These are phyloP conservation scores for Aquilaria malaccensis DNA, from an alignment of 345 rosid species.

Conservation along the genomic window DNA sequence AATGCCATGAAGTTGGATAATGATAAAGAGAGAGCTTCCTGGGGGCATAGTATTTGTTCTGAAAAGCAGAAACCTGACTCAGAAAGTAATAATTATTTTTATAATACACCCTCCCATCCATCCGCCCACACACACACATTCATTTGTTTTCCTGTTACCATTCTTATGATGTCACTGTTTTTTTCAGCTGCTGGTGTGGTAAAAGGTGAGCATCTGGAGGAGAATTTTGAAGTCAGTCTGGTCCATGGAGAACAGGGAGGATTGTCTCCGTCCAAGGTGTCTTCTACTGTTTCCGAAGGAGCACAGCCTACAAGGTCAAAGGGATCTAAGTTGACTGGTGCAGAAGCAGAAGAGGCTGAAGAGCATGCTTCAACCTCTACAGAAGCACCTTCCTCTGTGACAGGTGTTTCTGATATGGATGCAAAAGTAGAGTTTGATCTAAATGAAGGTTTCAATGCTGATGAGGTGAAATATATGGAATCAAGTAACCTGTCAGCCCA, in stretches of 20 bases:
- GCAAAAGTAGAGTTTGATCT: slow-evolving; percentile 73
- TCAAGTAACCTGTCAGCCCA: slow-evolving; percentile 32
- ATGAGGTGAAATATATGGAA: slow-evolving; percentile 46
- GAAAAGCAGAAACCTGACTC: slow-evolving; percentile 21
- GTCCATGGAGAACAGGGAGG: slow-evolving; percentile 14
- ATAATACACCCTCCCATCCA: neutral
- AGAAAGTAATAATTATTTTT: slow-evolving; percentile 14
- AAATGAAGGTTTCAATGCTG: slow-evolving; percentile 46
- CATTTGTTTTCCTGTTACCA: neutral
- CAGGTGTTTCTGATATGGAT: slow-evolving; percentile 33
- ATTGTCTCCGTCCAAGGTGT: slow-evolving; percentile 11
- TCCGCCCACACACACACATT: neutral
- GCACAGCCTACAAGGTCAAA: slow-evolving; percentile 16
- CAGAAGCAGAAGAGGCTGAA: slow-evolving; percentile 41
- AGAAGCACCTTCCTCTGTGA: slow-evolving; percentile 21
- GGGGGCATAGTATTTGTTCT: slow-evolving; percentile 10
- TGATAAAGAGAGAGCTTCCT: neutral
- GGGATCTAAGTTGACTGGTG: slow-evolving; percentile 22
- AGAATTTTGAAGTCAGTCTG: slow-evolving; percentile 18
- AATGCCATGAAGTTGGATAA: slow-evolving; percentile 20
- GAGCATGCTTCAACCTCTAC: slow-evolving; percentile 26
- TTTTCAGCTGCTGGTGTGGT: slow-evolving; percentile 18
- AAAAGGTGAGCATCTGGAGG: slow-evolving; percentile 28
- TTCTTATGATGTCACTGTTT: slow-evolving; percentile 3
- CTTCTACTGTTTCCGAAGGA: slow-evolving; percentile 4